phyloP scores from a whole-genome alignment of 148 eudicot species.

The Tetragonia tetragonoides region DNA sequence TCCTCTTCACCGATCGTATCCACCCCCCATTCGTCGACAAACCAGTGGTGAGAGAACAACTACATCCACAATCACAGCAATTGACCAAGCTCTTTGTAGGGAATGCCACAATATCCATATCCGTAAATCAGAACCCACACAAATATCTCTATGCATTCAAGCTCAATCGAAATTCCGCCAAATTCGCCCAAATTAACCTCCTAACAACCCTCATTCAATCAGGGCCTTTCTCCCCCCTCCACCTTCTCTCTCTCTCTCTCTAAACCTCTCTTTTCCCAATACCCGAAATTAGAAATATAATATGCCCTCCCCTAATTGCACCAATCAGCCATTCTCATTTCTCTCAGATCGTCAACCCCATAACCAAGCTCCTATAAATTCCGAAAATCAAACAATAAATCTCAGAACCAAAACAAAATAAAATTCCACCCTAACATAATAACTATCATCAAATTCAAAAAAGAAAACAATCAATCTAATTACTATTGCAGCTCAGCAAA shows the following conservation, averaged over 20 bases:
- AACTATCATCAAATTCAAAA: neutral
- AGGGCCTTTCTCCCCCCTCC: conserved; percentile 3
- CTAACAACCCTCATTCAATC: neutral
- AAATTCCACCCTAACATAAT: neutral
- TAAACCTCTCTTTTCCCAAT: neutral
- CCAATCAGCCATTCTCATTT: conserved; percentile 8
- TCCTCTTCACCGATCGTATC: conserved; percentile 80
- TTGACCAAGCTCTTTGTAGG: conserved; percentile 44
- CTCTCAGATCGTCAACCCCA: neutral
- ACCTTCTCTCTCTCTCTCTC: neutral
- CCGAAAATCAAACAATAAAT: neutral
- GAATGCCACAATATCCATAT: conserved; percentile 33
- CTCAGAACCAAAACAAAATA: neutral
- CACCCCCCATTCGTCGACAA: conserved; percentile 45
- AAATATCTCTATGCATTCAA: conserved; percentile 25
- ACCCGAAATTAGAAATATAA: neutral
- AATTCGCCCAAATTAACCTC: neutral
- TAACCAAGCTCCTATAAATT: conserved; percentile 3
- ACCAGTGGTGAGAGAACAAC: conserved; percentile 45
- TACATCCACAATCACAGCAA: conserved; percentile 79
- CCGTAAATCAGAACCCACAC: conserved; percentile 42
- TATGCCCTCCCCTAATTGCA: neutral
- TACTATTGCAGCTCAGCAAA: neutral
- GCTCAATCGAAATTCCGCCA: conserved; percentile 7
- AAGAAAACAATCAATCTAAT: neutral